Evolutionary conservation across 1,139 yeast genomes (phyloP).

Genomic region (Entelexis paramagnoliae): DNA sequence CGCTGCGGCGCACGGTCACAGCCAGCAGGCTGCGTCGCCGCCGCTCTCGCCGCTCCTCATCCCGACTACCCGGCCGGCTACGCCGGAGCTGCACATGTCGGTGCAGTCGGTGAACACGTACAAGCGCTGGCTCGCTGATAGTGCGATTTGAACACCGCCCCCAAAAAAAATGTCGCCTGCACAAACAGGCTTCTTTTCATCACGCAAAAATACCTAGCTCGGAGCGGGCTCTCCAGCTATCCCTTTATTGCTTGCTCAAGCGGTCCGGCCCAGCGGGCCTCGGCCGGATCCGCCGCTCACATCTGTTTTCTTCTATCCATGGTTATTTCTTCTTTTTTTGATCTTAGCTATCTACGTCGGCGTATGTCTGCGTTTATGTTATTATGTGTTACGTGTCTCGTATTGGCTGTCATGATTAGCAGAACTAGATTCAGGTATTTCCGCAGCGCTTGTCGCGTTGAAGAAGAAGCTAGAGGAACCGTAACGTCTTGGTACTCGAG

Average conservation of each 20-base stretch:
- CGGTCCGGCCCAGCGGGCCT: not conserved
- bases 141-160: not conserved
- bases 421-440: too few species aligned
- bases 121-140: constrained; percentile 23
- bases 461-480: too few species aligned
- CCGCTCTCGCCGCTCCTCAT: constrained; percentile 21
- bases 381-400: too few species aligned
- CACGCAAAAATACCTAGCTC: too few species aligned
- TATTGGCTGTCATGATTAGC: too few species aligned
- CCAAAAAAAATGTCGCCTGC: not conserved
- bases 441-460: too few species aligned
- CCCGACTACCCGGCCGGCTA: constrained; percentile 8
- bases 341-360: not conserved
- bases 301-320: not conserved
- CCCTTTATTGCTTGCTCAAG: too few species aligned
- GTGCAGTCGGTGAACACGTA: constrained; percentile 22
- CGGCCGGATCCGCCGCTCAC: not conserved
- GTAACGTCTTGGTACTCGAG: too few species aligned
- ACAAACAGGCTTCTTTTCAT: too few species aligned
- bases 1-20: not conserved
- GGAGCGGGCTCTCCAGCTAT: not conserved
- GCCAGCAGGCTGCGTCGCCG: not conserved
- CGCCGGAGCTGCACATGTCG: constrained; percentile 4
- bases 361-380: not conserved
- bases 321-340: not conserved